These are phyloP conservation scores for Trichophyton rubrum DNA, from an alignment of 2,329 filamentous ascomycete genomes.

Conservation along the genomic window DNA sequence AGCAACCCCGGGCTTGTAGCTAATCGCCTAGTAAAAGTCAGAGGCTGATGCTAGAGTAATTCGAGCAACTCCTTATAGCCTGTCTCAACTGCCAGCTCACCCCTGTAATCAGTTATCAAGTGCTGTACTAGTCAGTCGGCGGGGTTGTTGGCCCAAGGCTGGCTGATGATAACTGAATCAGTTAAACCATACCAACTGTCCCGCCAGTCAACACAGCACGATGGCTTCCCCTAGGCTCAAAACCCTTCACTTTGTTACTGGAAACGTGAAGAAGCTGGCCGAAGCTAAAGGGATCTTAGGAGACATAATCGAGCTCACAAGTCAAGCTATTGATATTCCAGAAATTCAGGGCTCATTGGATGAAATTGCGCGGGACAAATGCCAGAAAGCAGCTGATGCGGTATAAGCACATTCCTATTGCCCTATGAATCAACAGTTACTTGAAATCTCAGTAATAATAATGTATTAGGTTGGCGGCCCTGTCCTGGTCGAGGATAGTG, in stretches of 20 bases:
- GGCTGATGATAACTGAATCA: too few relatives aligned
- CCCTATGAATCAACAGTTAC: not conserved
- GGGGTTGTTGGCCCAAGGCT: too few relatives aligned
- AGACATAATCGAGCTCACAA: conserved; percentile 57
- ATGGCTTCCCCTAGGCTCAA: not conserved
- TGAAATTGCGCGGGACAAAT: conserved; percentile 82
- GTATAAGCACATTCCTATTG: conserved; percentile 38
- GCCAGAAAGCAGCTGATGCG: conserved; percentile 61
- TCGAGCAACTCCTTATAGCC: too few relatives aligned
- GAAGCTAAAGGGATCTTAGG: conserved; percentile 84
- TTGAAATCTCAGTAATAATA: not conserved
- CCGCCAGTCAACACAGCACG: too few relatives aligned
- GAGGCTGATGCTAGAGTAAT: too few relatives aligned
- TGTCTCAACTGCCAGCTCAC: too few relatives aligned
- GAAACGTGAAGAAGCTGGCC: conserved; percentile 84
- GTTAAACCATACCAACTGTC: too few relatives aligned
- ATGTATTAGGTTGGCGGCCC: conserved; percentile 58
- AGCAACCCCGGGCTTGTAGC: too few relatives aligned
- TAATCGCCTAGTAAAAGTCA: too few relatives aligned
- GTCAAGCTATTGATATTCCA: conserved; percentile 62
- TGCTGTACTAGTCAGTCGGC: too few relatives aligned
- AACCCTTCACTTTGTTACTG: conserved; percentile 78
- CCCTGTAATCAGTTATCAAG: too few relatives aligned
- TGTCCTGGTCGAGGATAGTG: conserved; percentile 91
- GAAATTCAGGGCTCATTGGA: conserved; percentile 90